Evolutionary conservation across 768 basidiomycete genomes (phyloP), one percentile per base, ranked within the genome.

Genomic region (Amanita fuliginea): DNA sequence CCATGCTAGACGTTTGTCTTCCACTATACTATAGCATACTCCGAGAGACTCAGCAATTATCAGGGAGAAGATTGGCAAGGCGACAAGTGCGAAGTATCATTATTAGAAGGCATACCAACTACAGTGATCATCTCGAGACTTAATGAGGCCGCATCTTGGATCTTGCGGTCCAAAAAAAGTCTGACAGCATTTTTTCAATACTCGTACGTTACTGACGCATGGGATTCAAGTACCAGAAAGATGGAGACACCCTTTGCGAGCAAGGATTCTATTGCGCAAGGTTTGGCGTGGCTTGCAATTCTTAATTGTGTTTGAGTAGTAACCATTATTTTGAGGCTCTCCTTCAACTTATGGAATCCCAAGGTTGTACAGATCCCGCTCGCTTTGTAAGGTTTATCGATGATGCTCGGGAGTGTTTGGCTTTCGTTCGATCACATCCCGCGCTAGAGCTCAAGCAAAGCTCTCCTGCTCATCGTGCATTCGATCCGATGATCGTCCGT

Each of bases 41-140:
- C 30, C 47, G 28, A 53, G 46, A 42, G 46, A 42, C 47, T 55
- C 42, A 54, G 10, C 41, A 54, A 53, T 24, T 60, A 45, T 51
- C 61, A 91, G 89, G 71, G 77, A 53, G 90, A 92, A 70, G 89
- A 92, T 57, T 90, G 87, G 82, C 87, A 90, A 62, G 75, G 84
- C 51, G 92, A 96, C 54, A 93, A 92, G 65, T 85, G 81, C 56
- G 90, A 90, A 16, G 73, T 94, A 0, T 77, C 80, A 0, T 68
- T 94, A 4, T 69, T 82, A 8, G 86, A 93, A 64, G 71, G 73
- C 6, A 62, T 81, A 22, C 72, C 78, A 14, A 74, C 77, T 14
- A 67, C 68, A 42, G 71, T 74, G 49, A 63, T 86, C 21, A 51
- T 83, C 6, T 62, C 67, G 14, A 67, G 70, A 47, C 62, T 92